These are phyloP conservation scores for Mortierella polycephala DNA, from an alignment of 371 early-diverging fungal species.

Conservation along the genomic window DNA sequence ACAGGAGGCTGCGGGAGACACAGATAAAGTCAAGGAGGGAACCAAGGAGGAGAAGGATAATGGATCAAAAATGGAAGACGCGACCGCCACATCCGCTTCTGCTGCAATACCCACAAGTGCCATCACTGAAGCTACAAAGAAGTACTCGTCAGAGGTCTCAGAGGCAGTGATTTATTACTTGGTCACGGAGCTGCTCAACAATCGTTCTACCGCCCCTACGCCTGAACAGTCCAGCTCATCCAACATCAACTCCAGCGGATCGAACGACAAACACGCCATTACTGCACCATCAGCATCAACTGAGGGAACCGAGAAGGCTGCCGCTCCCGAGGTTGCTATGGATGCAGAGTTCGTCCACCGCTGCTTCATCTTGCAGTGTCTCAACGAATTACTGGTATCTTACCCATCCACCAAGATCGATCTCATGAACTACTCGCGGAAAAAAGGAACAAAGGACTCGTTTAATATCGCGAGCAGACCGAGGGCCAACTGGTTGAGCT, in stretches of 20 bases:
- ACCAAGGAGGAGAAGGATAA: background rate
- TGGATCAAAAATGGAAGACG: slow-evolving; percentile 1
- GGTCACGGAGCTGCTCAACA: slow-evolving; percentile 57
- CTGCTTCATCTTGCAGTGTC: slow-evolving; percentile 86
- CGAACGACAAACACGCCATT: background rate
- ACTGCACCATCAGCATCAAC: slow-evolving; percentile 2
- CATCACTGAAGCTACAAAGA: slow-evolving; percentile 44
- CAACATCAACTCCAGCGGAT: background rate
- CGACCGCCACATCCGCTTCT: background rate
- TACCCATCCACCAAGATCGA: slow-evolving; percentile 87
- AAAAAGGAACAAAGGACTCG: slow-evolving; percentile 60
- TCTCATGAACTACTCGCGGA: slow-evolving; percentile 70
- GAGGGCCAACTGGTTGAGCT: slow-evolving; percentile 56
- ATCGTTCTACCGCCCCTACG: background rate
- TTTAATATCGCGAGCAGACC: slow-evolving; percentile 35
- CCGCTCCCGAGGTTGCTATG: slow-evolving; percentile 11
- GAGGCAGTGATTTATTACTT: slow-evolving; percentile 59
- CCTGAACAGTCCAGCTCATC: background rate
- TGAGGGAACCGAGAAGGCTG: background rate
- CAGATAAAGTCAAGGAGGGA: slow-evolving; percentile 11
- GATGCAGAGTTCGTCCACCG: slow-evolving; percentile 69
- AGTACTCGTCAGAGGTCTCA: slow-evolving; percentile 56
- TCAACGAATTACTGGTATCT: slow-evolving; percentile 86
- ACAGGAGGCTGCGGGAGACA: slow-evolving; percentile 6
- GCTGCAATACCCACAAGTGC: slow-evolving; percentile 5